phyloP scores from a whole-genome alignment of 2,329 filamentous ascomycete species.

The Exophiala viscosa region DNA sequence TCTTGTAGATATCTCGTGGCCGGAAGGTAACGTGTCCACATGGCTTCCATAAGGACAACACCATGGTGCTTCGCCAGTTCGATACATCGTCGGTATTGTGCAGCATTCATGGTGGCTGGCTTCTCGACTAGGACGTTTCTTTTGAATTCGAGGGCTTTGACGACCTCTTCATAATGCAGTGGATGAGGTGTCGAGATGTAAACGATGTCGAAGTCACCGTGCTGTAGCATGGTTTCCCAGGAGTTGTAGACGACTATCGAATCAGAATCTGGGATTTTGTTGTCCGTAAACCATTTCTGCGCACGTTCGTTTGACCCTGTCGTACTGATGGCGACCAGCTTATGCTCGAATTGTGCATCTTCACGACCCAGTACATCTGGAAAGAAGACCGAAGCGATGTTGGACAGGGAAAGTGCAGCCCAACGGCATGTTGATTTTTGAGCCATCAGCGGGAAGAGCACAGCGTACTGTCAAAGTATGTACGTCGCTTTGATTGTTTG shows the following conservation, averaged over 20 bases:
- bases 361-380: slow-evolving; percentile 27
- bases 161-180: slow-evolving; percentile 29
- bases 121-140: slow-evolving; percentile 32
- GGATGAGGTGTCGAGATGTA: slow-evolving; percentile 34
- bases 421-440: slow-evolving; percentile 23
- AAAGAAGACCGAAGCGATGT: slow-evolving; percentile 29
- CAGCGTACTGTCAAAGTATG: not conserved
- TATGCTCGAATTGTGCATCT: slow-evolving; percentile 23
- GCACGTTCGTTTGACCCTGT: slow-evolving; percentile 25
- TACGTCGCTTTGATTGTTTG: not conserved
- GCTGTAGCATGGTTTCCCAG: slow-evolving; percentile 30
- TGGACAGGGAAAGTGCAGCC: slow-evolving; percentile 28
- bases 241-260: slow-evolving; percentile 27
- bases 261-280: slow-evolving; percentile 27
- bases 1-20: slow-evolving; percentile 33
- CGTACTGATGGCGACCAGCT: slow-evolving; percentile 29
- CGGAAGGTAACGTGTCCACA: slow-evolving; percentile 33
- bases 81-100: slow-evolving; percentile 23
- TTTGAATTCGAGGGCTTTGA: slow-evolving; percentile 25
- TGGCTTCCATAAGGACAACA: slow-evolving; percentile 32
- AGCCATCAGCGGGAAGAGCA: not conserved
- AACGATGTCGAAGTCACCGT: slow-evolving; percentile 31
- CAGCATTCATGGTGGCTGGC: slow-evolving; percentile 31
- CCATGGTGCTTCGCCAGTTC: slow-evolving; percentile 16
- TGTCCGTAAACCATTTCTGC: slow-evolving; percentile 26